Conservation (phyloP, 129 eudicot genomes). For the Lactuca sativa region DNA sequence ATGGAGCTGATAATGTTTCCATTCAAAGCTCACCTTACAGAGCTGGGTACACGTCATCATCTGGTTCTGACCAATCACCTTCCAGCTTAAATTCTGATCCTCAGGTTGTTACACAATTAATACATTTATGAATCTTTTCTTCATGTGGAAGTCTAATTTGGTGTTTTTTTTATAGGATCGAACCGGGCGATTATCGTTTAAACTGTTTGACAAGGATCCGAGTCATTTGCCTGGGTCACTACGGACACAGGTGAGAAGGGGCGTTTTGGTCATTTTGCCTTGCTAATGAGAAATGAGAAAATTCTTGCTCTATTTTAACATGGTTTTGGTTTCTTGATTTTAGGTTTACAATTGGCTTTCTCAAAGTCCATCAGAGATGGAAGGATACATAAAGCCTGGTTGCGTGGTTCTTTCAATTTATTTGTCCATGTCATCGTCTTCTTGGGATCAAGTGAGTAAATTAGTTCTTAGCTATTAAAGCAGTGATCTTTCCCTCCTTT, state of each 20-base stretch:
- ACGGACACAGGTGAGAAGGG: constrained; percentile 68
- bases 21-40: constrained; percentile 63
- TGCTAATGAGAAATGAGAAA: neutral
- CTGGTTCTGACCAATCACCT: constrained; percentile 90
- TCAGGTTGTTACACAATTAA: constrained; percentile 50
- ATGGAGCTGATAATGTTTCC: constrained; percentile 41
- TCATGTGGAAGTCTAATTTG: neutral
- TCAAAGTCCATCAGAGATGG: constrained; percentile 89
- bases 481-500: neutral
- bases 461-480: neutral
- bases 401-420: constrained; percentile 80
- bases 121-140: neutral
- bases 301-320: neutral
- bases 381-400: constrained; percentile 95
- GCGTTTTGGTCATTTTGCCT: neutral
- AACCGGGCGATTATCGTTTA: constrained; percentile 74
- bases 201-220: constrained; percentile 90
- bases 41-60: constrained; percentile 78
- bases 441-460: constrained; percentile 79
- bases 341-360: constrained; percentile 86
- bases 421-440: constrained; percentile 67
- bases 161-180: constrained; percentile 54
- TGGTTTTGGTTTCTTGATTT: constrained; percentile 14
- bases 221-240: constrained; percentile 81
- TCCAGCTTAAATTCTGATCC: constrained; percentile 81